phyloP scores from a whole-genome alignment of 2,329 filamentous ascomycete species.

The Hypoxylon sp. region DNA sequence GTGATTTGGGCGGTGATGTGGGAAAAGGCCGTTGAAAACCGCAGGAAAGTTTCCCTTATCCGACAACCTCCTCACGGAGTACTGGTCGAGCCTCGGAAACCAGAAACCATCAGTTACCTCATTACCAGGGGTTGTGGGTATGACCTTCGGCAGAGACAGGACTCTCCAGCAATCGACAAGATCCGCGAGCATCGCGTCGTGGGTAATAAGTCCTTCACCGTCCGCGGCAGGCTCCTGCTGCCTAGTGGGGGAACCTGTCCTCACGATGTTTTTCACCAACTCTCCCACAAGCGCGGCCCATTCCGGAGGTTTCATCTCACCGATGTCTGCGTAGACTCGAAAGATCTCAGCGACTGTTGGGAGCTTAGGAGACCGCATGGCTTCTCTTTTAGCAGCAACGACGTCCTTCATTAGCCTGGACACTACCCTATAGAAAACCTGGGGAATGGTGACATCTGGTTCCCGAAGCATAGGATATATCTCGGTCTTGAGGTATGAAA shows the following conservation, averaged over 20 bases:
- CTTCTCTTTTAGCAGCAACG: constrained; percentile 52
- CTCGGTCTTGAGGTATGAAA: constrained; percentile 47
- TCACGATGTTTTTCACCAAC: constrained; percentile 55
- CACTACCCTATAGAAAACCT: constrained; percentile 53
- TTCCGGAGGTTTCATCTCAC: constrained; percentile 52
- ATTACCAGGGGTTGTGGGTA: constrained; percentile 30
- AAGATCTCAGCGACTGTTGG: constrained; percentile 59
- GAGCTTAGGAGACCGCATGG: constrained; percentile 53
- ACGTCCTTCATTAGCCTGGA: constrained; percentile 54
- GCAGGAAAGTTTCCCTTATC: constrained; percentile 46
- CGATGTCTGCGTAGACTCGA: constrained; percentile 56
- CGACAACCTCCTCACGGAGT: constrained; percentile 39
- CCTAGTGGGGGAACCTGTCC: constrained; percentile 46
- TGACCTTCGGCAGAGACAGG: constrained; percentile 54
- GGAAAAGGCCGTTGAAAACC: constrained; percentile 57
- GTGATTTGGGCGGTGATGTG: constrained; percentile 50
- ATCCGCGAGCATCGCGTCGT: constrained; percentile 57
- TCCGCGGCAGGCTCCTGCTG: constrained; percentile 49
- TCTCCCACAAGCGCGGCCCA: constrained; percentile 57
- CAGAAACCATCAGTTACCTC: constrained; percentile 50
- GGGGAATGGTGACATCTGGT: constrained; percentile 49
- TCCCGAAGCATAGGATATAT: constrained; percentile 53
- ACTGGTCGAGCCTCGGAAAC: constrained; percentile 51
- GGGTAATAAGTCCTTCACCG: constrained; percentile 52
- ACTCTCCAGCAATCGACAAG: constrained; percentile 61